A percentile compares a stretch with the other conserved stretches of the same genome.
These are phyloP conservation scores for Solanum megistacrolobum DNA, from an alignment of 257 asterid genomes.

Conservation along the genomic window DNA sequence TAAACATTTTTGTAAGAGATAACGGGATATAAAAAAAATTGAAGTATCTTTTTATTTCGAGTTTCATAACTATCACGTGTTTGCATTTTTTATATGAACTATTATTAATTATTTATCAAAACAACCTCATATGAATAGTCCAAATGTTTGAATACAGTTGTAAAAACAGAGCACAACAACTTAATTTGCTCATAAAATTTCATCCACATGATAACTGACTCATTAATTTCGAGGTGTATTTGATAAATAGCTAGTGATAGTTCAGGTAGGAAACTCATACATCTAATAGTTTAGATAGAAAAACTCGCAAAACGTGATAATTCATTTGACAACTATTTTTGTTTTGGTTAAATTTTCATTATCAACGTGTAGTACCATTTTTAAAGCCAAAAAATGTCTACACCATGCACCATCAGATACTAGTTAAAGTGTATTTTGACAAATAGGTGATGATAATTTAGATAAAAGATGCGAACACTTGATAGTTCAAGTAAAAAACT, in stretches of 20 bases:
- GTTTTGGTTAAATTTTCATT: neutral
- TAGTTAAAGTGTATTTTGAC: neutral
- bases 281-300: too few relatives aligned
- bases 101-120: neutral
- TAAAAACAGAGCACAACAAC: fast-evolving
- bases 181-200: neutral
- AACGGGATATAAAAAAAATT: neutral
- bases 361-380: neutral
- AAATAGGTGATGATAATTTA: neutral
- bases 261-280: neutral
- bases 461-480: neutral
- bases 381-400: neutral
- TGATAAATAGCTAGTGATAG: neutral
- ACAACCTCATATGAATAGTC: neutral
- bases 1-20: neutral
- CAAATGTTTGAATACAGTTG: too few relatives aligned
- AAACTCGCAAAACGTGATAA: neutral
- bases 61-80: neutral
- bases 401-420: neutral
- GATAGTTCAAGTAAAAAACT: neutral
- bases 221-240: neutral
- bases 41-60: neutral
- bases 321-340: too few relatives aligned
- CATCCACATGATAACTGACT: neutral
- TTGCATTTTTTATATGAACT: fast-evolving